These are phyloP conservation scores for Trichophaea hybrida DNA, from an alignment of 2,329 filamentous ascomycete species.

Conservation along the genomic window DNA sequence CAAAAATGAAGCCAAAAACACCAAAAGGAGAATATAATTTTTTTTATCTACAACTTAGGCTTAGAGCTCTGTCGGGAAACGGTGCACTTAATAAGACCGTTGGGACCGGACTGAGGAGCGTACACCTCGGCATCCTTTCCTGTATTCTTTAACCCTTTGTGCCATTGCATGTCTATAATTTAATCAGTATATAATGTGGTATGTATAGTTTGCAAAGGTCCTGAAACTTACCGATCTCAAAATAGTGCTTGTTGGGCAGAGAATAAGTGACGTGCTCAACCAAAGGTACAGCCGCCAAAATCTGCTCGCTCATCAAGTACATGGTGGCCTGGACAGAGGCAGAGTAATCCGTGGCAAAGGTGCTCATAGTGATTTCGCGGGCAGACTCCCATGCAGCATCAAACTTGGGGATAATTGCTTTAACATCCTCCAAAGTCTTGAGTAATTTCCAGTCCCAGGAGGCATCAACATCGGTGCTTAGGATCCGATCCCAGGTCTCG, in stretches of 20 bases:
- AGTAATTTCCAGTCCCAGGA: constrained; percentile 75
- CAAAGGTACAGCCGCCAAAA: constrained; percentile 59
- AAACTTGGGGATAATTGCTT: constrained; percentile 50
- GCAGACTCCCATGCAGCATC: constrained; percentile 64
- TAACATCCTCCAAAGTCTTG: constrained; percentile 50
- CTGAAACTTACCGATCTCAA: constrained; percentile 63
- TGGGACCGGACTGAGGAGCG: constrained; percentile 80
- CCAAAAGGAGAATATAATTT: not conserved
- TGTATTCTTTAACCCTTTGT: constrained; percentile 88
- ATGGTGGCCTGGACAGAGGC: constrained; percentile 93
- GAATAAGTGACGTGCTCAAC: constrained; percentile 64
- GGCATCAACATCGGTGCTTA: constrained; percentile 83
- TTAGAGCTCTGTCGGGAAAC: constrained; percentile 46
- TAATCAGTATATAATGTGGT: not conserved
- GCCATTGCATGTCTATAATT: constrained; percentile 72
- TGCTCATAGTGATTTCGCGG: constrained; percentile 74
- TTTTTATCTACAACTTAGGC: constrained; percentile 10
- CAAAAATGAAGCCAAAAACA: not conserved
- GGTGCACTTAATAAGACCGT: constrained; percentile 89
- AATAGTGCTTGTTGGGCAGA: constrained; percentile 97
- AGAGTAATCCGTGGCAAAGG: constrained; percentile 78
- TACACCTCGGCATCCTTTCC: constrained; percentile 93
- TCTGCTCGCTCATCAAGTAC: constrained; percentile 94
- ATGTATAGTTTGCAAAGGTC: not conserved
- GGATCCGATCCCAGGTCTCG: constrained; percentile 88